A percentile compares a stretch with the other conserved stretches of the same genome.
phyloP scores from a whole-genome alignment of 2,329 filamentous ascomycete species.

The Lecanoromycetidae sp. region DNA sequence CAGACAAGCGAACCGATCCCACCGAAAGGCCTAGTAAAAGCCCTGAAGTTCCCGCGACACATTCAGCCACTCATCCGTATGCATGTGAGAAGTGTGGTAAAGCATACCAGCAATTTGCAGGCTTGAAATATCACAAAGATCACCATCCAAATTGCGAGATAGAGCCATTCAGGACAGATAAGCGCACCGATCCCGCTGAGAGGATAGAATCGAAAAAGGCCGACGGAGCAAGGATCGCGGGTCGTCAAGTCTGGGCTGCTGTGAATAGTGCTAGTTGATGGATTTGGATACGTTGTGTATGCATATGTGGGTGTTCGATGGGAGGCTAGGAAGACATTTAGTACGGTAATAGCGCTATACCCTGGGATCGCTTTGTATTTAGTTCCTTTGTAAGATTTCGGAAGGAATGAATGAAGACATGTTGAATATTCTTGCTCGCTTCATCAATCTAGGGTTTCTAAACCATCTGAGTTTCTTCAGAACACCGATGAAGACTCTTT shows the following conservation, averaged over 20 bases:
- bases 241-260: background rate
- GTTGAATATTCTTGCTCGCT: too few relatives aligned
- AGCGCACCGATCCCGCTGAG: background rate
- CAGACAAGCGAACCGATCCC: background rate
- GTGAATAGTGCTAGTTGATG: too few relatives aligned
- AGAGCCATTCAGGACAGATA: background rate
- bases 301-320: too few relatives aligned
- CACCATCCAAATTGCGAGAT: background rate
- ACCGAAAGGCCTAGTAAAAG: background rate
- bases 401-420: too few relatives aligned
- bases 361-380: too few relatives aligned
- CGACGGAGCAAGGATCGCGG: background rate
- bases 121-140: background rate
- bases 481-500: too few relatives aligned
- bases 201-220: background rate
- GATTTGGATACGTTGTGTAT: too few relatives aligned
- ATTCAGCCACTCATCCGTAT: background rate
- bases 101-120: background rate
- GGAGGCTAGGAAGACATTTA: too few relatives aligned
- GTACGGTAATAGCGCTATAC: too few relatives aligned
- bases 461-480: too few relatives aligned
- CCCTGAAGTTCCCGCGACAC: background rate
- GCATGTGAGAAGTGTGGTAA: background rate
- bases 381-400: too few relatives aligned
- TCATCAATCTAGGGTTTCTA: too few relatives aligned